These are phyloP conservation scores for Arctium lappa DNA, from an alignment of 129 eudicot genomes.

Conservation along the genomic window DNA sequence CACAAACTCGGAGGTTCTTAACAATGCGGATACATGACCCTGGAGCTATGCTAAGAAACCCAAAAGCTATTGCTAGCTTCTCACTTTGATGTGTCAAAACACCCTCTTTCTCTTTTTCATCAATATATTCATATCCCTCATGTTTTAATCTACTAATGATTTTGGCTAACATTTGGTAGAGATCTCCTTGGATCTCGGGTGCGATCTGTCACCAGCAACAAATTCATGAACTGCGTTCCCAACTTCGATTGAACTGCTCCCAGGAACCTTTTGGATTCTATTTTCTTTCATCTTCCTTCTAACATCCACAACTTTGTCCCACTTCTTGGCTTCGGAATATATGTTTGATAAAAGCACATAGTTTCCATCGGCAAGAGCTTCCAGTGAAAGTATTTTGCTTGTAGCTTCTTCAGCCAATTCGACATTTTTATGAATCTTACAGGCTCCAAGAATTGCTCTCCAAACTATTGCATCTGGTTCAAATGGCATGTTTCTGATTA, in stretches of 20 bases:
- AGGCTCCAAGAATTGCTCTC: constrained; percentile 63
- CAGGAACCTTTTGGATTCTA: constrained; percentile 53
- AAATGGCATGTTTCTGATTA: constrained; percentile 65
- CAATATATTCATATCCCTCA: constrained; percentile 46
- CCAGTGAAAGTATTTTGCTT: constrained; percentile 42
- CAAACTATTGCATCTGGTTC: constrained; percentile 59
- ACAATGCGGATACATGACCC: constrained; percentile 42
- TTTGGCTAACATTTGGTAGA: constrained; percentile 38
- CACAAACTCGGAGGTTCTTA: constrained; percentile 56
- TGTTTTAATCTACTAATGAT: constrained; percentile 46
- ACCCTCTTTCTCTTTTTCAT: constrained; percentile 51
- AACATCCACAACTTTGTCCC: constrained; percentile 56
- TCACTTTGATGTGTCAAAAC: constrained; percentile 47
- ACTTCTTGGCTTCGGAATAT: constrained; percentile 68
- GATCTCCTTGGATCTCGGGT: constrained; percentile 37
- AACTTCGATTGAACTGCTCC: constrained; percentile 65
- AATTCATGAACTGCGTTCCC: constrained; percentile 39
- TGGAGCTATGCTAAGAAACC: constrained; percentile 39
- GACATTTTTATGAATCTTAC: constrained; percentile 50
- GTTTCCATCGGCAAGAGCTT: constrained; percentile 58
- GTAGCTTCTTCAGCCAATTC: constrained; percentile 69
- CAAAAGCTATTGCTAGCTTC: constrained; percentile 59
- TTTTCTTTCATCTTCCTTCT: constrained; percentile 39
- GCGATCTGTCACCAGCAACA: constrained; percentile 48
- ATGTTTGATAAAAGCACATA: constrained; percentile 68